These are phyloP conservation scores for Fraxinus xanthoxyloides DNA, from an alignment of 305 asterid genomes.

Conservation along the genomic window DNA sequence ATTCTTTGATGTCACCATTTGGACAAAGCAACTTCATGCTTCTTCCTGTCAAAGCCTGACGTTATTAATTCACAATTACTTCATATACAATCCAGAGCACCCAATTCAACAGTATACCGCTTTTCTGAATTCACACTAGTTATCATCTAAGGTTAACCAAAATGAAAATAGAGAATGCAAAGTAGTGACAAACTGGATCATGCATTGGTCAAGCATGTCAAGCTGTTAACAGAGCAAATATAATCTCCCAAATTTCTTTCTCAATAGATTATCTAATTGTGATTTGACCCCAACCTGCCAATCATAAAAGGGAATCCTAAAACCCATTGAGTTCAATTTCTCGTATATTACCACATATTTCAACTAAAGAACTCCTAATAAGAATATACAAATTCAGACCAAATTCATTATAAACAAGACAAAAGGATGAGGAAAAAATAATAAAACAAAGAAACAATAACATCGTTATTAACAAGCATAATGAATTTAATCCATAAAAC, in stretches of 20 bases:
- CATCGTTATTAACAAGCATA: neutral
- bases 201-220: neutral
- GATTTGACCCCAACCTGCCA: neutral
- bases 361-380: neutral
- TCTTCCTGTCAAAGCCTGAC: neutral
- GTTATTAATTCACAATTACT: constrained; percentile 12
- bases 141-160: neutral
- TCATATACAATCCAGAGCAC: neutral
- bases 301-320: neutral
- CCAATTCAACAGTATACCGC: neutral
- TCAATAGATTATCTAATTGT: neutral
- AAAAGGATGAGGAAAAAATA: neutral
- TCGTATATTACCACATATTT: neutral
- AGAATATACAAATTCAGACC: neutral
- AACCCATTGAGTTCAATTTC: neutral
- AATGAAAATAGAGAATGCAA: constrained; percentile 12
- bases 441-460: neutral
- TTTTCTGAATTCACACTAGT: neutral
- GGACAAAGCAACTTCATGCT: neutral
- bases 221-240: neutral
- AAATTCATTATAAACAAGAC: neutral
- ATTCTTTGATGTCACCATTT: neutral
- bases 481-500: constrained; percentile 17
- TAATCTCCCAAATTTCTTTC: neutral
- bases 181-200: neutral